Evolutionary conservation across 225 moss, liverwort and hornwort species (phyloP).

Genomic region (Sphagnum contortum): DNA sequence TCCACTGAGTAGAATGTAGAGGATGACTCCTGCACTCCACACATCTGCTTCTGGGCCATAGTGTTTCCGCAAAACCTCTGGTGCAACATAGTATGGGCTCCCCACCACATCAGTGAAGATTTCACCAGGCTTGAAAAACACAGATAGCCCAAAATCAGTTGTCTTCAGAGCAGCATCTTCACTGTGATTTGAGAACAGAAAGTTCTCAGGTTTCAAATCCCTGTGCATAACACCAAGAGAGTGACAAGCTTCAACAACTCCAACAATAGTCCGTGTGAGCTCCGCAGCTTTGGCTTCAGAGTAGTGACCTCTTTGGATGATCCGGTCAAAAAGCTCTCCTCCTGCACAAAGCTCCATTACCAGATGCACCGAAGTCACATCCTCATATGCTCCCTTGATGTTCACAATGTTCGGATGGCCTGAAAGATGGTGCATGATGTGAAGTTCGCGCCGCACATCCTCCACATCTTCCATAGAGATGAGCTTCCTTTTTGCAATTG

Average conservation of each 20-base stretch:
- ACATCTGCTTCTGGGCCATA: constrained; percentile 4
- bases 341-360: constrained; percentile 9
- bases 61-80: neutral
- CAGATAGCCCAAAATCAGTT: constrained; percentile 6
- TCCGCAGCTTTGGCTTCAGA: neutral
- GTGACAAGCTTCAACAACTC: constrained; percentile 4
- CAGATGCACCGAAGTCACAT: constrained; percentile 1
- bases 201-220: constrained; percentile 8
- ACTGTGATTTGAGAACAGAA: constrained; percentile 1
- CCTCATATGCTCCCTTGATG: constrained; percentile 4
- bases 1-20: constrained; percentile 3
- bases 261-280: constrained; percentile 4
- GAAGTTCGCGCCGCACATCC: constrained; percentile 9
- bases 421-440: constrained; percentile 7
- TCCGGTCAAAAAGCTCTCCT: constrained; percentile 6
- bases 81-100: constrained; percentile 5
- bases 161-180: constrained; percentile 1
- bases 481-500: constrained; percentile 7
- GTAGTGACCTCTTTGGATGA: constrained; percentile 5
- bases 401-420: constrained; percentile 6
- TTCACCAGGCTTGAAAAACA: constrained; percentile 6
- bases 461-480: constrained; percentile 5
- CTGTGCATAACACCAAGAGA: constrained; percentile 5
- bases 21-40: too few species aligned
- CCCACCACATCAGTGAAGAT: neutral